These are phyloP conservation scores for Periconia digitata DNA, from an alignment of 2,329 filamentous ascomycete genomes.

Conservation along the genomic window DNA sequence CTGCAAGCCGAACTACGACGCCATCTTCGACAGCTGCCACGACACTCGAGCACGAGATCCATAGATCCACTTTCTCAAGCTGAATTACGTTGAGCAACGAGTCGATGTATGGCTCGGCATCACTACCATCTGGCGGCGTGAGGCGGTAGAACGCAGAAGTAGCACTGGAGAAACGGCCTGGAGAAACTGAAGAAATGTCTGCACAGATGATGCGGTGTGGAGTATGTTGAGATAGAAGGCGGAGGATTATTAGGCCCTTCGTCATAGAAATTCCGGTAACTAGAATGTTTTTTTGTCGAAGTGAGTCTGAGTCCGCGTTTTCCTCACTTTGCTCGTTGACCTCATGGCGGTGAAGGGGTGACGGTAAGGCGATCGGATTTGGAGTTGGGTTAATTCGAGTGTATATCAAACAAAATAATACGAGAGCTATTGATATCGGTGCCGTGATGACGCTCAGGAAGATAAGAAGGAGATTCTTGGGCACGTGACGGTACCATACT, in stretches of 20 bases:
- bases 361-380: constrained; percentile 7
- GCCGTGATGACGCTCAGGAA: constrained; percentile 34
- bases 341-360: constrained; percentile 8
- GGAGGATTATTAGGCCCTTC: constrained; percentile 68
- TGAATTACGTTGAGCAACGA: constrained; percentile 61
- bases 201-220: constrained; percentile 74
- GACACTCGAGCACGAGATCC: constrained; percentile 74
- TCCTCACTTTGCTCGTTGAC: constrained; percentile 8
- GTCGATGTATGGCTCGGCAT: constrained; percentile 56
- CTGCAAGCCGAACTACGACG: constrained; percentile 52
- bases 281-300: constrained; percentile 59
- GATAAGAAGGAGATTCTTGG: constrained; percentile 54
- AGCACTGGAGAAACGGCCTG: constrained; percentile 58
- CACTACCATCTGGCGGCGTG: constrained; percentile 36
- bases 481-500: constrained; percentile 44
- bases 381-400: constrained; percentile 9
- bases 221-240: constrained; percentile 61
- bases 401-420: constrained; percentile 27
- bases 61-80: constrained; percentile 65
- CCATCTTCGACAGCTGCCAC: constrained; percentile 68
- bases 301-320: background rate
- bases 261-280: constrained; percentile 74
- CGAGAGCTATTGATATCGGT: constrained; percentile 43
- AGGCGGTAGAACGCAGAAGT: constrained; percentile 59
- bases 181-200: constrained; percentile 53